Evolutionary conservation across 805 yeast species (phyloP), one percentile per base, ranked within the genome.

Genomic region (Saccharomycopsis sp.): DNA sequence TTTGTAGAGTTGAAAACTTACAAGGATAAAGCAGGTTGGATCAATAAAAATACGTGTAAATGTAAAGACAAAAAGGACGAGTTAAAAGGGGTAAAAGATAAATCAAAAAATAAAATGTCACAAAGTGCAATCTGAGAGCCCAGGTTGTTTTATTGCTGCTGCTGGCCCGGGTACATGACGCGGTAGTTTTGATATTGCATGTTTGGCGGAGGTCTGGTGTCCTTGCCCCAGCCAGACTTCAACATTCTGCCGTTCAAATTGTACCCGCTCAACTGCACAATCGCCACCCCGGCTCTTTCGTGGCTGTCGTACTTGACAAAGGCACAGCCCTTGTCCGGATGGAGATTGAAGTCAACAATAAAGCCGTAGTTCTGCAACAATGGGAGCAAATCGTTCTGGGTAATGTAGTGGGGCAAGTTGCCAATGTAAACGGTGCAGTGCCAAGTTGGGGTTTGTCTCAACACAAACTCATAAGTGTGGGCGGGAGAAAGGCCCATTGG

Each of bases 191-290:
- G 41, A 30, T 52, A 53, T 45, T 58, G 62, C 40, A 57, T 52
- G 40, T 58, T 59, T 19, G 61, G 57, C 17, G 57, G 56, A 48
- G 63, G 64, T 30, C 51, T 52, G 30, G 44, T 50, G 46, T 68
- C 81, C 58, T 77, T 82, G 39, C 95, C 95, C 95, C 95, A 87
- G 25, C 94, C 88, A 51, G 86, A 76, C 56, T 78, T 80, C 56
- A 85, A 61, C 17, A 81, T 78, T 55, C 94, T 70, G 17, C 94
- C 94, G 54, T 80, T 78, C 51, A 77, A 71, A 48, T 60, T 59
- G 34, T 44, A 49, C 1, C 94, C 92, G 15, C 71, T 65, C 49
- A 87, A 65, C 53, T 82, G 89, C 23, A 80, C 80, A 53, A 86
- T 85, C 36, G 94, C 94, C 53, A 83, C 65, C 2, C 95, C 94